Percentiles rank a stretch among this genome's conserved stretches.
These are phyloP conservation scores for Shiraia sp. DNA, from an alignment of 2,329 filamentous ascomycete species.

Conservation along the genomic window DNA sequence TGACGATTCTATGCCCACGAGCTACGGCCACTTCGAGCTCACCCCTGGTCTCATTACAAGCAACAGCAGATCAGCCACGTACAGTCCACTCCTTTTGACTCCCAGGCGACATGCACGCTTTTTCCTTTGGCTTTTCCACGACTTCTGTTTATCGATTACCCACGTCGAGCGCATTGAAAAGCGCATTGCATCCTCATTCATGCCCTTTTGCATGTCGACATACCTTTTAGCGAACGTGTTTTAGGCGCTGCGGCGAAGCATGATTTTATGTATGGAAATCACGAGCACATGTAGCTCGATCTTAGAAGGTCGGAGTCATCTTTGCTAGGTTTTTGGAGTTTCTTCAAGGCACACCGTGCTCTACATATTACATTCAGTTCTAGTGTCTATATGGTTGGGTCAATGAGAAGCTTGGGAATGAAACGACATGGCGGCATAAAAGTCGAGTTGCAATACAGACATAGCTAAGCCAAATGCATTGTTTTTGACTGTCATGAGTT, in stretches of 20 bases:
- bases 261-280: neutral
- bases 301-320: neutral
- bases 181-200: slow-evolving; percentile 9
- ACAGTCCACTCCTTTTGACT: too few species aligned
- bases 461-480: neutral
- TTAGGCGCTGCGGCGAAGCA: too few species aligned
- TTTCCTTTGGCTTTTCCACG: too few species aligned
- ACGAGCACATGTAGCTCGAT: neutral
- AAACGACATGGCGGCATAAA: slow-evolving; percentile 1
- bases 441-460: neutral
- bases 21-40: too few species aligned
- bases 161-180: slow-evolving; percentile 14
- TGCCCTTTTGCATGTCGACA: slow-evolving; percentile 1
- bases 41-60: too few species aligned
- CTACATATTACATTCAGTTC: neutral
- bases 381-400: slow-evolving; percentile 1
- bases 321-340: neutral
- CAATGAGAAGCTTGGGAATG: neutral
- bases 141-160: slow-evolving; percentile 5
- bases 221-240: too few species aligned
- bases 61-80: too few species aligned
- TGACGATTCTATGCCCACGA: too few species aligned
- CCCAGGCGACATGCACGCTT: too few species aligned
- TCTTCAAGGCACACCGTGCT: neutral
- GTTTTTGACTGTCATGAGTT: too few species aligned